Evolutionary conservation across 371 early-diverging fungal genomes (phyloP).

Genomic region (Actinomortierella ambigua): DNA sequence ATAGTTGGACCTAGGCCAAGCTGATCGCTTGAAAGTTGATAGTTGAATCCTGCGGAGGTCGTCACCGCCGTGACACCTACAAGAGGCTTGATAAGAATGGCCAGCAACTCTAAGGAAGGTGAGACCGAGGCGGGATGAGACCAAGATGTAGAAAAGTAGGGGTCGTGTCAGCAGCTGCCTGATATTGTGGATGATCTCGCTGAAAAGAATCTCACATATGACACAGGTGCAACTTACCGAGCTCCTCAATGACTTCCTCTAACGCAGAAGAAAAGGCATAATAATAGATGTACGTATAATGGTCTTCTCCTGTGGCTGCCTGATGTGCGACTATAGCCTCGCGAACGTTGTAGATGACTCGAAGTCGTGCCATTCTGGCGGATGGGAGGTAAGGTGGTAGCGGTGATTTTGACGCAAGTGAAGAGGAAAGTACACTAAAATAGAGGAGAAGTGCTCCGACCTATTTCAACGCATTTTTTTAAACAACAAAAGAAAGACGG

Average conservation of each 20-base stretch:
- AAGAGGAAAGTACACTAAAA: conserved; percentile 53
- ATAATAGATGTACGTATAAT: conserved; percentile 46
- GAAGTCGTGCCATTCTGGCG: conserved; percentile 54
- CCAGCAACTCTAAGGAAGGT: conserved; percentile 26
- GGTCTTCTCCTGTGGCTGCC: conserved; percentile 31
- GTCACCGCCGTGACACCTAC: conserved; percentile 35
- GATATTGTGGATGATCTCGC: no score
- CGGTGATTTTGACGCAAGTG: conserved; percentile 57
- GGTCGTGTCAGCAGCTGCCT: no score
- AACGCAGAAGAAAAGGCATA: conserved; percentile 44
- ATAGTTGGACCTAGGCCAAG: conserved; percentile 14
- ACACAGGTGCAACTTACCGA: conserved; percentile 37
- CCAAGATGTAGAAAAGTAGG: no score
- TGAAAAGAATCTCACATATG: background rate
- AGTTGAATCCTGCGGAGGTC: conserved; percentile 1
- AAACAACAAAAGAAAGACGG: background rate
- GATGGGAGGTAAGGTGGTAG: conserved; percentile 65
- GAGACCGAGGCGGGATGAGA: background rate
- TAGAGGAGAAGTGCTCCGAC: conserved; percentile 42
- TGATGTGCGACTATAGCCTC: conserved; percentile 36
- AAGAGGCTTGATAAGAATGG: conserved; percentile 40
- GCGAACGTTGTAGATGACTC: conserved; percentile 54
- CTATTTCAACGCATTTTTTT: conserved; percentile 12
- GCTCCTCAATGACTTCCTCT: conserved; percentile 65
- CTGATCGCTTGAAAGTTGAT: conserved; percentile 3